Base-by-base conservation (phyloP, 441 rosid species). In the Aquilaria agallochum region DNA sequence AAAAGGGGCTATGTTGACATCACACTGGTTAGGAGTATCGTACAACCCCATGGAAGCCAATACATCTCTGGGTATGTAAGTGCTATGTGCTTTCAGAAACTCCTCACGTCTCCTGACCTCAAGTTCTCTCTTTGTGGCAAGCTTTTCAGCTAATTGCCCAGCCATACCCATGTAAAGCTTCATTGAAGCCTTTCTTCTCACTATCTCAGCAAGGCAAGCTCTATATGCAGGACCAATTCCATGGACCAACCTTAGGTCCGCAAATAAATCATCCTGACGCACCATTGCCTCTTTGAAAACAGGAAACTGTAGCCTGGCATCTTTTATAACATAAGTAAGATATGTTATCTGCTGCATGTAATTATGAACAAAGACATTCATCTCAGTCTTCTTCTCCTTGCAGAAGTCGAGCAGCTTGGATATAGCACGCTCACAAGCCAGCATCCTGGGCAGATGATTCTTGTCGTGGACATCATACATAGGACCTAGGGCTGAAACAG, bases 161-260 rank as follows among this genome's bases (percentile, higher is more conserved):
- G 98, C 99, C 93, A 83, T 80, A 68, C 98, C 99, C 99, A 92
- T 84, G 77, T 92, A 88, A 67, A 95, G 96, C 72, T 90, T 95
- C 98, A 84, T 83, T 66, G 95, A 92, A 42, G 96, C 89, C 75
- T 85, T 95, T 80, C 99, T 90, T 74, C 99, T 83, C 63, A 88
- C 90, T 40, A 88, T 81, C 78, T 95, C 99, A 8, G 99, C 98
- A 62, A 95, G 96, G 76, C 99, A 95, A 55, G 98, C 92, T 68
- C 98, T 87, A 71, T 95, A 95, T 56, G 98, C 96, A 45, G 97
- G 96, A 59, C 90, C 98, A 65, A 90, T 84, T 54, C 94, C 90
- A 45, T 81, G 94, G 54, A 95, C 83, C 59, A 85, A 59, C 86
- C 81, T 95, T 65, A 95, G 72, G 67, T 87, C 90, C 62, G 74